Base-by-base conservation (phyloP, 768 basidiomycete genomes). In the Boletus sensibilis region DNA sequence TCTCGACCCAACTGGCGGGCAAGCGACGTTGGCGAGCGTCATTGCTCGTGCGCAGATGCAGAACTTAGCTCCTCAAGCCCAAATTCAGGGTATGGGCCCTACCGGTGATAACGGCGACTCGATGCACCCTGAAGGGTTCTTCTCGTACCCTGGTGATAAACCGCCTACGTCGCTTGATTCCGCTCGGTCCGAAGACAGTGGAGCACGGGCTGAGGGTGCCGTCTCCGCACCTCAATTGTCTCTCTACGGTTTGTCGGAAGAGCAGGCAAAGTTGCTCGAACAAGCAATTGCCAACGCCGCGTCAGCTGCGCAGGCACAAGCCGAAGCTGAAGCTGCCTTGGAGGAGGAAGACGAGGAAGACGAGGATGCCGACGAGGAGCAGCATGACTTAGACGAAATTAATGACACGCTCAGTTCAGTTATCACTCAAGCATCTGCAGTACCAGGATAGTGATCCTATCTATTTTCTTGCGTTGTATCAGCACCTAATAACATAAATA, bases 271-370 rank as follows among this genome's bases (percentile, higher is more conserved):
- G 56, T 68, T 87, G 59, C 74, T 91, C 16, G 87, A 90, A 66
- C 79, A 84, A 58, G 88, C 88, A 0, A 89, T 91, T 47, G 84
- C 86, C 27, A 87, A 79, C 62, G 88, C 88, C 1, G 85, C 89
- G 11, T 81, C 81, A 35, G 86, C 86, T 33, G 88, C 88, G 1
- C 87, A 88, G 61, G 85, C 87, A 20, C 87, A 88, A 63, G 88
- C 88, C 0, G 88, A 90, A 60, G 89, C 88, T 0, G 87, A 90
- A 60, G 87, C 88, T 4, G 86, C 86, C 0, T 66, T 87, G 51
- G 88, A 89, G 66, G 88, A 88, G 63, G 83, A 87, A 57, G 84
- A 82, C 37, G 84, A 86, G 11, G 78, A 76, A 1, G 75, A 79
- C 29, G 76, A 79, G 8, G 75, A 76, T 9, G 78, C 75, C 9